Evolutionary conservation across 129 eudicot genomes (phyloP).

Genomic region (Ambrosia trifida): DNA sequence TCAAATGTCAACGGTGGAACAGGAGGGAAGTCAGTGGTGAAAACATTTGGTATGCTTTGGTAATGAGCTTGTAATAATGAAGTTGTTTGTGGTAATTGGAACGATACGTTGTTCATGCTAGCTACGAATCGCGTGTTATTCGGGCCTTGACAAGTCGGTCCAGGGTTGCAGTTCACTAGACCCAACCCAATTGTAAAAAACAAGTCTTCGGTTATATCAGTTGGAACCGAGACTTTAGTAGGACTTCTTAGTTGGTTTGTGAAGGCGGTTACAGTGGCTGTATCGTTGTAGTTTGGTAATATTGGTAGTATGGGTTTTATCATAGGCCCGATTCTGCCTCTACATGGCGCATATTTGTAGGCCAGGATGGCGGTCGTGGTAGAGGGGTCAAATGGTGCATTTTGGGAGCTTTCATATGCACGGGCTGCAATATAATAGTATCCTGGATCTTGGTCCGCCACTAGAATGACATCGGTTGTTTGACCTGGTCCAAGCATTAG

Average conservation of each 20-base stretch:
- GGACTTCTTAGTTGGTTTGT: constrained; percentile 51
- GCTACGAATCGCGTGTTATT: constrained; percentile 71
- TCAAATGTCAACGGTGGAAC: constrained; percentile 64
- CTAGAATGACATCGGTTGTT: constrained; percentile 71
- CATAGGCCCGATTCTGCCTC: background rate
- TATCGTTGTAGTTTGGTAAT: constrained; percentile 69
- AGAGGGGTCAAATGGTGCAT: constrained; percentile 69
- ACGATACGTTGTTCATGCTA: constrained; percentile 77
- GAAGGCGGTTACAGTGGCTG: constrained; percentile 60
- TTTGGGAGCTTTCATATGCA: constrained; percentile 62
- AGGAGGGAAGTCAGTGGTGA: constrained; percentile 64
- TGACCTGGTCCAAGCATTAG: constrained; percentile 82
- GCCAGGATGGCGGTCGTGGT: constrained; percentile 78
- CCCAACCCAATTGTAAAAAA: constrained; percentile 65
- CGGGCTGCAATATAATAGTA: constrained; percentile 84
- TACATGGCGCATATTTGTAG: constrained; percentile 47
- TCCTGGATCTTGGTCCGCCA: constrained; percentile 65
- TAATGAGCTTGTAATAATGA: constrained; percentile 69
- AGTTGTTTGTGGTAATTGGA: constrained; percentile 48
- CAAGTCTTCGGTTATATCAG: constrained; percentile 49
- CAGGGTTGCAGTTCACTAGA: constrained; percentile 58
- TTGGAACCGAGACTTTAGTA: constrained; percentile 47
- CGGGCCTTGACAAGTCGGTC: constrained; percentile 77
- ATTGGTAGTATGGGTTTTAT: constrained; percentile 48
- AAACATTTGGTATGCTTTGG: constrained; percentile 55